Conservation (phyloP, 2,329 filamentous ascomycete genomes). For the Zymoseptoria crescenta region DNA sequence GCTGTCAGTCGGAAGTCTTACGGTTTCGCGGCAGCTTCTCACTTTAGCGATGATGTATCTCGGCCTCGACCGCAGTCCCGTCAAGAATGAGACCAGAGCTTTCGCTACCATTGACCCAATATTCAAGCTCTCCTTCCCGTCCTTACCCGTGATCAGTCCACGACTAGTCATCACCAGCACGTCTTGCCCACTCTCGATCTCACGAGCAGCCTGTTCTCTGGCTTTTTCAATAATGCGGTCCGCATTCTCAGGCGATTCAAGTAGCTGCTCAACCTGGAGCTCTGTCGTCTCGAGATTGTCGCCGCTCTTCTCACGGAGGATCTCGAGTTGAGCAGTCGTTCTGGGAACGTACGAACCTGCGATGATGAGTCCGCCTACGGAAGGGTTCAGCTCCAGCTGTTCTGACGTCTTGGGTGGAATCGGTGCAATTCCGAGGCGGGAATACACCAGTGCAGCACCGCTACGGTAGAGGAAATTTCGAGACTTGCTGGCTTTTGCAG, state of each 20-base stretch:
- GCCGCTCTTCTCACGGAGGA: slow-evolving; percentile 34
- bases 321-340: slow-evolving; percentile 48
- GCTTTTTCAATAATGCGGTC: slow-evolving; percentile 32
- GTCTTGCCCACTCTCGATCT: slow-evolving; percentile 41
- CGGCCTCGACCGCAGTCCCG: slow-evolving; percentile 41
- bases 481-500: slow-evolving; percentile 20
- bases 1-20: neutral
- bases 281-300: slow-evolving; percentile 39
- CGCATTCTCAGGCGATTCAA: slow-evolving; percentile 33
- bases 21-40: neutral
- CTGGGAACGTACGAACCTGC: slow-evolving; percentile 54
- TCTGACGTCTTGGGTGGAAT: slow-evolving; percentile 45
- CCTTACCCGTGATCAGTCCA: slow-evolving; percentile 42
- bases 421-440: slow-evolving; percentile 45
- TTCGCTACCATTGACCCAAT: slow-evolving; percentile 48
- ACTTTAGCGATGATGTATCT: slow-evolving; percentile 50
- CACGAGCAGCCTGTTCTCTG: slow-evolving; percentile 25
- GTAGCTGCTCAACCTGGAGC: slow-evolving; percentile 43
- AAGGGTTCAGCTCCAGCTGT: slow-evolving; percentile 35
- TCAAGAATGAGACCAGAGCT: slow-evolving; percentile 45
- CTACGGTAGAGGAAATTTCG: slow-evolving; percentile 42
- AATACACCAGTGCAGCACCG: slow-evolving; percentile 42
- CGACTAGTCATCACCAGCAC: slow-evolving; percentile 54
- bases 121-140: slow-evolving; percentile 46
- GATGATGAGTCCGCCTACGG: slow-evolving; percentile 45